Evolutionary conservation across 176 grass and related monocot species (phyloP).

Genomic region (Oryza australiensis): DNA sequence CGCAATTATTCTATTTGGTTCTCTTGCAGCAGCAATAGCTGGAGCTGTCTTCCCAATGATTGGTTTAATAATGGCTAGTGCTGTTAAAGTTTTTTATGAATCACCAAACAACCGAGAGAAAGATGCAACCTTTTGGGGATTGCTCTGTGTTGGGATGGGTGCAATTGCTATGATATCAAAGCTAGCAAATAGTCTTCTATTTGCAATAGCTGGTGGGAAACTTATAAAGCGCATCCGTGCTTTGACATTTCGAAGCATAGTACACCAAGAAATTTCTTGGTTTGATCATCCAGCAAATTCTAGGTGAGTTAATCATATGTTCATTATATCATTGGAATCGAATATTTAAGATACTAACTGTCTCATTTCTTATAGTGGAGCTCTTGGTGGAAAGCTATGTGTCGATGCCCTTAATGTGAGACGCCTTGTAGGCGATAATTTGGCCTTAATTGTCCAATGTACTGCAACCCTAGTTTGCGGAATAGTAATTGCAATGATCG

Average conservation of each 20-base stretch:
- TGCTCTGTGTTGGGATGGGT: conserved; percentile 41
- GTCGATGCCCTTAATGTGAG: conserved; percentile 18
- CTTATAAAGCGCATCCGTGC: conserved; percentile 66
- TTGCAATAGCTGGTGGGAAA: conserved; percentile 78
- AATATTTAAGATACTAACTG: conserved; percentile 27
- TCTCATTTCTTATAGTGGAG: conserved; percentile 17
- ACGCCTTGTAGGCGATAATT: conserved; percentile 47
- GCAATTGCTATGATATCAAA: conserved; percentile 20
- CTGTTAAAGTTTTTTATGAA: conserved; percentile 48
- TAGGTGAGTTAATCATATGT: conserved; percentile 38
- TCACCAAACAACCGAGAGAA: conserved; percentile 28
- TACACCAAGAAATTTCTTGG: conserved; percentile 75
- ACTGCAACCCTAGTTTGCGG: conserved; percentile 44
- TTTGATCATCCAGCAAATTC: conserved; percentile 75
- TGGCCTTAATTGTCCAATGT: conserved; percentile 54
- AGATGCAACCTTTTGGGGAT: conserved; percentile 49
- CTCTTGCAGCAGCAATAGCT: conserved; percentile 44
- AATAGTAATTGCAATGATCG: conserved; percentile 53
- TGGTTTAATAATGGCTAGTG: conserved; percentile 44
- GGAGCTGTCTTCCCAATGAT: conserved; percentile 43
- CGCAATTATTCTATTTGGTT: conserved; percentile 42
- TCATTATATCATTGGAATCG: conserved; percentile 35
- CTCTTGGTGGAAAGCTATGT: conserved; percentile 21
- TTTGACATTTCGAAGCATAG: conserved; percentile 58
- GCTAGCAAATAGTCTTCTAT: conserved; percentile 37